These are phyloP conservation scores for Candida mattraensis DNA, from an alignment of 805 yeast species.

Conservation along the genomic window DNA sequence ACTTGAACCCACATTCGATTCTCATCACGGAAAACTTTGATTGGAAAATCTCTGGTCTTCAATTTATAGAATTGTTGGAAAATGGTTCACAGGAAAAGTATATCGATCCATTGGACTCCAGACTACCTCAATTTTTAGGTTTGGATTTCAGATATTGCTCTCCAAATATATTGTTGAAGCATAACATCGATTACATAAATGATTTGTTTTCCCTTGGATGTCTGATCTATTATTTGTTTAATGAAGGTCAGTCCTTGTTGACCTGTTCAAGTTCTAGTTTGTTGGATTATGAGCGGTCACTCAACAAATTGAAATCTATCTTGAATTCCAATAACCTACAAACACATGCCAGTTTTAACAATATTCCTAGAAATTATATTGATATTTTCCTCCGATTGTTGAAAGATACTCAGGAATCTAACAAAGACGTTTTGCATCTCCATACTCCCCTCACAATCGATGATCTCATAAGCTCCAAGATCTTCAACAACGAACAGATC, in stretches of 20 bases:
- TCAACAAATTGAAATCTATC: constrained; percentile 29
- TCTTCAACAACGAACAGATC: constrained; percentile 80
- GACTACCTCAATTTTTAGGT: constrained; percentile 72
- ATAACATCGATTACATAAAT: constrained; percentile 59
- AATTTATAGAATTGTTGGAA: constrained; percentile 46
- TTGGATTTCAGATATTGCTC: constrained; percentile 74
- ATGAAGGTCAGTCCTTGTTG: constrained; percentile 41
- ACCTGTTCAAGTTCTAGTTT: constrained; percentile 42
- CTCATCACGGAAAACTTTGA: constrained; percentile 82
- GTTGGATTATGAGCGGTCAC: constrained; percentile 60
- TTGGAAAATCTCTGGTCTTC: constrained; percentile 89
- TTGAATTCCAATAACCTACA: constrained; percentile 43
- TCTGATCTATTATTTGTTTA: constrained; percentile 69
- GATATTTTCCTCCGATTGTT: constrained; percentile 53
- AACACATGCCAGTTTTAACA: constrained; percentile 48
- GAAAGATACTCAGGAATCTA: constrained; percentile 40
- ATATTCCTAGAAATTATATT: constrained; percentile 58
- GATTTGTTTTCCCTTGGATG: constrained; percentile 88
- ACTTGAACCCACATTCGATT: constrained; percentile 74
- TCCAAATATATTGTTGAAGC: constrained; percentile 77
- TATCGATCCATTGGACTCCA: constrained; percentile 70
- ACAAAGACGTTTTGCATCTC: constrained; percentile 31
- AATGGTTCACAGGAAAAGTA: constrained; percentile 54
- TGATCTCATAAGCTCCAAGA: constrained; percentile 67
- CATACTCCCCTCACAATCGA: constrained; percentile 45